Conservation (phyloP, 2,329 filamentous ascomycete species). For the Fusarium sp. region DNA sequence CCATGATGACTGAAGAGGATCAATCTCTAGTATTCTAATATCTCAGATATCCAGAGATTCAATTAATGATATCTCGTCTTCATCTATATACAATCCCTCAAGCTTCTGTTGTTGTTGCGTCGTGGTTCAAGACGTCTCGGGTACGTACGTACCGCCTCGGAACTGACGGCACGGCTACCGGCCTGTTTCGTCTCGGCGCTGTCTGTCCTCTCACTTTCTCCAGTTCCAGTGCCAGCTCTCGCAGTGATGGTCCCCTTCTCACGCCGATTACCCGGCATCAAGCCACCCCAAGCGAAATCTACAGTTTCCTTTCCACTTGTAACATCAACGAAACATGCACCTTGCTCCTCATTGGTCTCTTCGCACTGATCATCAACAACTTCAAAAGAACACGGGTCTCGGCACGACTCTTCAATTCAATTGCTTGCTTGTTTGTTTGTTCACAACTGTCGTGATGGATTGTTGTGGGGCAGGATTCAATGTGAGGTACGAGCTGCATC, state of each 20-base stretch:
- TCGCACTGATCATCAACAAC: not conserved
- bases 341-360: not conserved
- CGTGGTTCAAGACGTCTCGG: not conserved
- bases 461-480: not conserved
- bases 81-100: not conserved
- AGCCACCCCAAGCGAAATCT: conserved; percentile 8
- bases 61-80: not conserved
- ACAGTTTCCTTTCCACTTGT: conserved; percentile 7
- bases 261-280: conserved; percentile 22
- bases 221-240: conserved; percentile 6
- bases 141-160: conserved; percentile 31
- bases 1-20: not conserved
- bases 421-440: not conserved
- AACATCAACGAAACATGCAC: conserved; percentile 18
- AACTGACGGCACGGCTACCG: conserved; percentile 42
- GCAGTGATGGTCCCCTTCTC: not conserved
- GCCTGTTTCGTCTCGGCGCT: conserved; percentile 38
- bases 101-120: not conserved
- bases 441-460: not conserved
- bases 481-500: not conserved
- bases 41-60: not conserved
- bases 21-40: not conserved
- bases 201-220: conserved; percentile 18
- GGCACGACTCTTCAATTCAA: not conserved
- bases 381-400: not conserved